Evolutionary conservation across 139 green algal species (phyloP).

Genomic region (Tetraselmis striata): DNA sequence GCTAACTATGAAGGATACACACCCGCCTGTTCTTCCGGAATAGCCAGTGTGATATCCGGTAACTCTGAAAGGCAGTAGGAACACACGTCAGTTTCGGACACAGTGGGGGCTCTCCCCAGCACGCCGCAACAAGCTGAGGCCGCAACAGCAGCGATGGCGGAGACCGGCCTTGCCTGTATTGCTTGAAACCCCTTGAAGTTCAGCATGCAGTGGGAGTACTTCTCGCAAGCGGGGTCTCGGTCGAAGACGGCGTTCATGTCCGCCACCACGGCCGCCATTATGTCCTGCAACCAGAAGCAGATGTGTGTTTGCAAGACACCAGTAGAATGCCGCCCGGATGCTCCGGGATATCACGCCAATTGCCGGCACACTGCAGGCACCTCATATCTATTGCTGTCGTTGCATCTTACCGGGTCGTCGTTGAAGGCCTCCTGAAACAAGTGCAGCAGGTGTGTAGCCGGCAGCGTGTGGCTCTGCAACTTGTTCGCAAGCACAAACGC

Average conservation of each 20-base stretch:
- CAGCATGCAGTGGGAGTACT: constrained; percentile 76
- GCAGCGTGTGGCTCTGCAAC: constrained; percentile 76
- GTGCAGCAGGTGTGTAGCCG: constrained; percentile 87
- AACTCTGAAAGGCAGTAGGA: too few relatives aligned
- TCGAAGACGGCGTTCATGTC: constrained; percentile 77
- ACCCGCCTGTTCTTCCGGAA: constrained; percentile 63
- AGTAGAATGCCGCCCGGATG: too few relatives aligned
- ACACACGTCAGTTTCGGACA: too few relatives aligned
- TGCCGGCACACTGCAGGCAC: background rate
- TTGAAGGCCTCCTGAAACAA: constrained; percentile 70
- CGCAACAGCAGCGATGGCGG: background rate
- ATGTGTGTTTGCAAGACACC: too few relatives aligned
- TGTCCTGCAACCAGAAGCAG: constrained; percentile 25
- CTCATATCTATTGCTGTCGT: background rate
- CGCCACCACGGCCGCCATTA: constrained; percentile 59
- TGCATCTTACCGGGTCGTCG: constrained; percentile 18
- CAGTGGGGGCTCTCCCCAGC: background rate
- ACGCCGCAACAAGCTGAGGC: background rate
- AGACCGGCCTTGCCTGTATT: background rate
- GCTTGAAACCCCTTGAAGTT: constrained; percentile 96
- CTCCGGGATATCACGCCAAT: too few relatives aligned
- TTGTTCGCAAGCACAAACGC: constrained; percentile 94
- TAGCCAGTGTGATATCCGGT: constrained; percentile 76
- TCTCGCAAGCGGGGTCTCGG: constrained; percentile 86
- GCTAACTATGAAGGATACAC: background rate